These are phyloP conservation scores for Cystobasidium slooffiae DNA, from an alignment of 1,284 basidiomycete genomes.

Conservation along the genomic window DNA sequence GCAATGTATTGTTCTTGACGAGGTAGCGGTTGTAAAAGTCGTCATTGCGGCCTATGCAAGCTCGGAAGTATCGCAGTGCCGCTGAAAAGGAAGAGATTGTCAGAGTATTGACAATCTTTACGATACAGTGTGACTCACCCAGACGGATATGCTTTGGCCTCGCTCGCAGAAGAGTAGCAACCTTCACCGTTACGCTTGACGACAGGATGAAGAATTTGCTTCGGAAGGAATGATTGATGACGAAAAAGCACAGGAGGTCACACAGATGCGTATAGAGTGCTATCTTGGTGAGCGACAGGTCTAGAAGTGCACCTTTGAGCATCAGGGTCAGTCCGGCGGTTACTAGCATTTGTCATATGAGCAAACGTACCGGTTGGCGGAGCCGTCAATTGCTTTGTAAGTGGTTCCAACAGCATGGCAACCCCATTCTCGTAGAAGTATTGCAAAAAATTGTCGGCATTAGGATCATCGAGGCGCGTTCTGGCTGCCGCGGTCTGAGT, in stretches of 20 bases:
- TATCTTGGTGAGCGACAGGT: conserved; percentile 36
- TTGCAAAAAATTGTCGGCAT: conserved; percentile 82
- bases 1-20: conserved; percentile 75
- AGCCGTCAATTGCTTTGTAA: conserved; percentile 60
- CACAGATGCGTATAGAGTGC: conserved; percentile 61
- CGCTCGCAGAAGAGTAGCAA: conserved; percentile 69
- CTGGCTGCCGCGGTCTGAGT: conserved; percentile 46
- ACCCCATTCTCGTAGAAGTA: conserved; percentile 85
- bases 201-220: conserved; percentile 89
- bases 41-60: conserved; percentile 82
- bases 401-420: conserved; percentile 74
- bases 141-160: conserved; percentile 89
- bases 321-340: background rate
- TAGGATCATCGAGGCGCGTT: conserved; percentile 68
- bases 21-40: conserved; percentile 82
- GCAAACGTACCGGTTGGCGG: background rate
- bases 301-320: conserved; percentile 4
- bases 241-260: conserved; percentile 87
- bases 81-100: conserved; percentile 61
- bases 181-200: conserved; percentile 70
- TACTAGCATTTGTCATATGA: background rate
- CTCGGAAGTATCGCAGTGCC: conserved; percentile 86
- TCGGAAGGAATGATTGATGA: conserved; percentile 72
- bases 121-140: conserved; percentile 62
- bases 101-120: background rate